These are phyloP conservation scores for Cladosporium sp. DNA, from an alignment of 2,329 filamentous ascomycete genomes.

Conservation along the genomic window DNA sequence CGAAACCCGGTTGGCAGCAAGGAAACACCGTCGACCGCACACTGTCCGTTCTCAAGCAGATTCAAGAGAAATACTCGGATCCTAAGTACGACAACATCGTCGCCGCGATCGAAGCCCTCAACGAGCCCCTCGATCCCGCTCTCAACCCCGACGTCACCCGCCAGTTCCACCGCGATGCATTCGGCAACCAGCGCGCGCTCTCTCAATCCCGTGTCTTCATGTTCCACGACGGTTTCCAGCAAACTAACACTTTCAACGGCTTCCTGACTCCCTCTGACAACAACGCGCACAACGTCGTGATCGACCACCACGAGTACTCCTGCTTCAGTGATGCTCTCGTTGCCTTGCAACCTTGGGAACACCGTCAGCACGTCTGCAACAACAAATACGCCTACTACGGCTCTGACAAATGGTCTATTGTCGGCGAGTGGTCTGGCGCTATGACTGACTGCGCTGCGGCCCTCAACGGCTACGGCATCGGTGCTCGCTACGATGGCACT, in stretches of 20 bases:
- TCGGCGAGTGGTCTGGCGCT: constrained; percentile 52
- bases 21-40: constrained; percentile 54
- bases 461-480: constrained; percentile 58
- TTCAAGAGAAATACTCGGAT: constrained; percentile 47
- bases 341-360: constrained; percentile 53
- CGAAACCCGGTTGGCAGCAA: constrained; percentile 47
- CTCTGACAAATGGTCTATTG: constrained; percentile 47
- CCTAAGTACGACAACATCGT: constrained; percentile 50
- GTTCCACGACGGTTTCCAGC: constrained; percentile 60
- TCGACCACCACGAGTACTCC: constrained; percentile 72
- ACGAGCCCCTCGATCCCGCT: constrained; percentile 51
- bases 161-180: constrained; percentile 60
- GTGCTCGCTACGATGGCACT: constrained; percentile 62
- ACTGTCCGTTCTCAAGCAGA: constrained; percentile 58
- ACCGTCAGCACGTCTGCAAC: constrained; percentile 59
- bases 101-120: constrained; percentile 50
- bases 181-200: constrained; percentile 41
- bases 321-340: constrained; percentile 59
- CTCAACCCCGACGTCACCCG: constrained; percentile 50
- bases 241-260: constrained; percentile 61
- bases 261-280: constrained; percentile 57
- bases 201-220: constrained; percentile 50
- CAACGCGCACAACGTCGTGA: constrained; percentile 56
- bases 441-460: constrained; percentile 57
- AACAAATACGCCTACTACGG: constrained; percentile 50